These are phyloP conservation scores for Cystobasidium slooffiae DNA, from an alignment of 1,284 basidiomycete species.

Conservation along the genomic window DNA sequence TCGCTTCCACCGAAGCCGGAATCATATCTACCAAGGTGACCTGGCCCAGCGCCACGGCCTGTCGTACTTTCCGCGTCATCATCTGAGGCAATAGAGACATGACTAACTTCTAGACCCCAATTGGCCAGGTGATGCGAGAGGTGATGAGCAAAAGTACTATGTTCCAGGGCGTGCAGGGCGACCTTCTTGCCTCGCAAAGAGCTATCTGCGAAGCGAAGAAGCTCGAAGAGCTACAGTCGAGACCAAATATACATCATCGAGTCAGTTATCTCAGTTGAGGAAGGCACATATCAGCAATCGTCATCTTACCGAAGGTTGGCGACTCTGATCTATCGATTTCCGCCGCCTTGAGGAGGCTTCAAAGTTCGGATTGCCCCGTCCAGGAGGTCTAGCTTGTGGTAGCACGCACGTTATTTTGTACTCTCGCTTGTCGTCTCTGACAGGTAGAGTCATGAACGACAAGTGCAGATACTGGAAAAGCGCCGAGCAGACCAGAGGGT, in stretches of 20 bases:
- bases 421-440: constrained; percentile 45
- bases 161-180: constrained; percentile 76
- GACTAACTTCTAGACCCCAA: constrained; percentile 90
- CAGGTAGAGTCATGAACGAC: constrained; percentile 27
- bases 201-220: constrained; percentile 75
- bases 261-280: constrained; percentile 60
- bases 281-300: neutral
- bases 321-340: constrained; percentile 34
- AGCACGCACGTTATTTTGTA: constrained; percentile 57
- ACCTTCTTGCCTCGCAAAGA: constrained; percentile 76
- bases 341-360: constrained; percentile 51
- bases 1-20: constrained; percentile 51
- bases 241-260: constrained; percentile 59
- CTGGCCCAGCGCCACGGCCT: neutral
- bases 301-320: constrained; percentile 49
- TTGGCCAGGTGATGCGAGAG: constrained; percentile 87
- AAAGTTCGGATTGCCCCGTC: constrained; percentile 56
- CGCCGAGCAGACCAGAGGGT: constrained; percentile 5
- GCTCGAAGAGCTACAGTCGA: constrained; percentile 60
- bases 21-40: constrained; percentile 45
- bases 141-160: constrained; percentile 84
- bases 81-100: constrained; percentile 65
- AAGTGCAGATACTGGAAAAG: constrained; percentile 34
- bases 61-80: constrained; percentile 42
- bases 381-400: constrained; percentile 50